Evolutionary conservation across 371 early-diverging fungal genomes (phyloP).

Genomic region (Mortierella sp.): DNA sequence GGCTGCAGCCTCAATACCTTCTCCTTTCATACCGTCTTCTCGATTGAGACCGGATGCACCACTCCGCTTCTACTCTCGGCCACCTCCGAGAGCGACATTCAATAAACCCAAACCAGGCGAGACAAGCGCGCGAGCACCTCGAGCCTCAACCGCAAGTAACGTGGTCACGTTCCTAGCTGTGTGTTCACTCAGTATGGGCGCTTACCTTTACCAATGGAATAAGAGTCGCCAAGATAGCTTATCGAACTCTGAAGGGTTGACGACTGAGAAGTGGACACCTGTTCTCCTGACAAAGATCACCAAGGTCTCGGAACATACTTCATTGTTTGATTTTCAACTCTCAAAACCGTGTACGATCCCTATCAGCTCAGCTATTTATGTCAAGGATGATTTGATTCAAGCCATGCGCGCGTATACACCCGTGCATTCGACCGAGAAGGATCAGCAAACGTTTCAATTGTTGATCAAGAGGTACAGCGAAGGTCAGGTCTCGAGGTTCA

Average conservation of each 20-base stretch:
- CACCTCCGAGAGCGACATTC: conserved; percentile 19
- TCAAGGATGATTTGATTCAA: conserved; percentile 55
- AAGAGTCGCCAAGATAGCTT: conserved; percentile 15
- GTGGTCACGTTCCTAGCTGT: conserved; percentile 34
- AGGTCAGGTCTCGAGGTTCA: conserved; percentile 55
- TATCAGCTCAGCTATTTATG: conserved; percentile 45
- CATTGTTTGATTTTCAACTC: conserved; percentile 47
- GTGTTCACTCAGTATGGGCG: conserved; percentile 34
- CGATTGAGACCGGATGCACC: neutral
- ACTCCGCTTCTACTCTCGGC: conserved; percentile 15
- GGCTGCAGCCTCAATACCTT: neutral
- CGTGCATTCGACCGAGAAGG: conserved; percentile 32
- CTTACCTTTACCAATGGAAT: conserved; percentile 38
- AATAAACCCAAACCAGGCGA: conserved; percentile 8
- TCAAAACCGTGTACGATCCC: conserved; percentile 45
- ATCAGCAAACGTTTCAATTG: conserved; percentile 35
- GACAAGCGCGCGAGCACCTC: conserved; percentile 31
- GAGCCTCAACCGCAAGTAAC: conserved; percentile 25
- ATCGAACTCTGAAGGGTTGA: conserved; percentile 10
- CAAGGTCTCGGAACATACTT: conserved; percentile 27
- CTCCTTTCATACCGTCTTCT: neutral
- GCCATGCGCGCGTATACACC: conserved; percentile 57
- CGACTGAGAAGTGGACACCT: conserved; percentile 49
- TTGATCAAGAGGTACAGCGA: conserved; percentile 51
- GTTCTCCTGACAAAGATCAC: conserved; percentile 41